A percentile compares a stretch with the other conserved stretches of the same genome.
Evolutionary conservation across 495 filamentous ascomycete species (phyloP).

Genomic region (Penicillium steckii): DNA sequence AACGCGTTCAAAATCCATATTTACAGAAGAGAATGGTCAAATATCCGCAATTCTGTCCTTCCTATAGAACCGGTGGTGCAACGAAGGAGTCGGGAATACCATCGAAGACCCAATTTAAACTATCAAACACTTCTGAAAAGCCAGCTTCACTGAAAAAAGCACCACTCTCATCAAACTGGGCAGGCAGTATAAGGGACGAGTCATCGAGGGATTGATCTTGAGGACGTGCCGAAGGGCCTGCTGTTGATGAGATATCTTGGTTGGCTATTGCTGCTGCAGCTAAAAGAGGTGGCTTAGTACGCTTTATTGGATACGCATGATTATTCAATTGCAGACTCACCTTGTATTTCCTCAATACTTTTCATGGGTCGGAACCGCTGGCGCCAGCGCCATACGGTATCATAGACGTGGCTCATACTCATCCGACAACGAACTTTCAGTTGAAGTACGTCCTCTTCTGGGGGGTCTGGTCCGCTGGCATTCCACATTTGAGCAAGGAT

Average conservation of each 20-base stretch:
- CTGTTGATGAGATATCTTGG: conserved; percentile 26
- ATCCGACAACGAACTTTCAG: conserved; percentile 48
- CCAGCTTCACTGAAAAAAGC: conserved; percentile 45
- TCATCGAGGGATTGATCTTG: conserved; percentile 35
- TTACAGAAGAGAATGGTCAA: conserved; percentile 6
- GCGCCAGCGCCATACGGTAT: conserved; percentile 50
- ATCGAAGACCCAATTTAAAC: conserved; percentile 50
- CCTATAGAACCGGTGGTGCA: conserved; percentile 39
- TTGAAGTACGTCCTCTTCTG: conserved; percentile 39
- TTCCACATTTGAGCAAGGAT: conserved; percentile 53
- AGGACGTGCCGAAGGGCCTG: conserved; percentile 27
- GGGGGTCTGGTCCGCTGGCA: conserved; percentile 32
- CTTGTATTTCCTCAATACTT: conserved; percentile 42
- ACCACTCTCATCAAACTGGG: conserved; percentile 42
- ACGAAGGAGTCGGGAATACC: conserved; percentile 45
- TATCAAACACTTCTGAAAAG: conserved; percentile 49
- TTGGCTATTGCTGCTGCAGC: conserved; percentile 29
- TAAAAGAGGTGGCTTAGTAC: not conserved
- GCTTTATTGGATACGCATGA: not conserved
- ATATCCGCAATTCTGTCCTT: not conserved
- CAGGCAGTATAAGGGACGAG: conserved; percentile 34
- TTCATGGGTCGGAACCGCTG: conserved; percentile 45
- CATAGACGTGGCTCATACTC: conserved; percentile 53
- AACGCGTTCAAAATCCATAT: conserved; percentile 14
- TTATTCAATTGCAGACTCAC: conserved; percentile 17